A percentile compares a stretch with the other conserved stretches of the same genome.
Evolutionary conservation across 1,284 basidiomycete genomes (phyloP).

Genomic region (Cutaneotrichosporon cavernicola): DNA sequence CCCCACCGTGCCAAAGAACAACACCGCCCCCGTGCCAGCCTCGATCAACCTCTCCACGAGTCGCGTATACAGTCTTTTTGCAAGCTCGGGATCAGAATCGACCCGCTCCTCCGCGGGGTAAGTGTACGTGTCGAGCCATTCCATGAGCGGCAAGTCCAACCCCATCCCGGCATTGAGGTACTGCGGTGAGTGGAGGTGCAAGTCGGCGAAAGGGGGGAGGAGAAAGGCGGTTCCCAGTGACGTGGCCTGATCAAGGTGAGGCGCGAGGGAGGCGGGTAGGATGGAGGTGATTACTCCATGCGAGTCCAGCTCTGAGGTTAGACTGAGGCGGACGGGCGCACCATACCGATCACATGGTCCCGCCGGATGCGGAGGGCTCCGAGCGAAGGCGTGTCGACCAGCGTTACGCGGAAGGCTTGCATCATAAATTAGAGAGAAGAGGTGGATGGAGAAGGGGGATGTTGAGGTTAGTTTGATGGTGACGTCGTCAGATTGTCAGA

Average conservation of each 20-base stretch:
- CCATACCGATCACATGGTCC: conserved; percentile 60
- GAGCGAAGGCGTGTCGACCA: conserved; percentile 61
- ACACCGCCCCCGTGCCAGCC: conserved; percentile 70
- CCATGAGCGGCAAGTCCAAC: conserved; percentile 74
- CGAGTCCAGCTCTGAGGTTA: conserved; percentile 56
- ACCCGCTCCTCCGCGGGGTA: conserved; percentile 74
- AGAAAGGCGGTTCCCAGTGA: conserved; percentile 58
- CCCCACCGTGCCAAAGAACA: conserved; percentile 77
- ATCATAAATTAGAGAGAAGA: not conserved
- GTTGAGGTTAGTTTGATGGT: not conserved
- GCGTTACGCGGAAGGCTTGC: conserved; percentile 55
- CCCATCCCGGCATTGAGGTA: conserved; percentile 82
- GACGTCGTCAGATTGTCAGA: not conserved
- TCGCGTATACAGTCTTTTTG: conserved; percentile 64
- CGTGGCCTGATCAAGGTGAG: conserved; percentile 48
- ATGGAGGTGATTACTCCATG: conserved; percentile 60
- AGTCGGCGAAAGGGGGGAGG: conserved; percentile 72
- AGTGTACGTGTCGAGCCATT: conserved; percentile 75
- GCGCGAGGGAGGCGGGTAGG: not conserved
- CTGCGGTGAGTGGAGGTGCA: conserved; percentile 81
- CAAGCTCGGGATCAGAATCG: conserved; percentile 63
- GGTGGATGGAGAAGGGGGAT: not conserved
- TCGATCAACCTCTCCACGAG: conserved; percentile 65
- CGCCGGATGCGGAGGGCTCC: conserved; percentile 60
- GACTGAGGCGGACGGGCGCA: conserved; percentile 39